A percentile compares a stretch with the other conserved stretches of the same genome.
Conservation (phyloP, 305 asterid genomes). For the Solanum hybrid region DNA sequence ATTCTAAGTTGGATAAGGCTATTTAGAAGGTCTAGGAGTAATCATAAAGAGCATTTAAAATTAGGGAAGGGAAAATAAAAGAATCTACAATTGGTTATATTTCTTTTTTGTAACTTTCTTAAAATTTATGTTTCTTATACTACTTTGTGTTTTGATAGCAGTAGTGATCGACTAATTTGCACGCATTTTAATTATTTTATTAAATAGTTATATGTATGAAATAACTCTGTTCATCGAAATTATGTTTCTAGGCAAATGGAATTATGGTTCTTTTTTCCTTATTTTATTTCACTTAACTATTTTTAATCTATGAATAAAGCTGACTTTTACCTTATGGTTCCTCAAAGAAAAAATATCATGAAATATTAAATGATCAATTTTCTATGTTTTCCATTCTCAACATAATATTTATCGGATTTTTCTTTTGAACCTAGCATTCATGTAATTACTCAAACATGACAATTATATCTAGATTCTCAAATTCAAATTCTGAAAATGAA, state of each 20-base stretch:
- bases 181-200: neutral
- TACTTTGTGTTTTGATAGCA: neutral
- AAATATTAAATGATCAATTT: neutral
- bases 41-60: neutral
- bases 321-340: neutral
- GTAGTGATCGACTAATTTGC: neutral
- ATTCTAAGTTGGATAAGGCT: neutral
- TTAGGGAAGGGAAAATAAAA: neutral
- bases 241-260: neutral
- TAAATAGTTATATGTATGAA: neutral
- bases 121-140: neutral
- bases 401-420: neutral
- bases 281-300: neutral
- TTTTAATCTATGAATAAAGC: neutral
- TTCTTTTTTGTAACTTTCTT: no score
- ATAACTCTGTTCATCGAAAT: neutral
- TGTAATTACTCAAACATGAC: neutral
- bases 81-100: neutral
- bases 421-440: neutral
- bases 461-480: neutral
- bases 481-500: neutral
- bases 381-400: neutral
- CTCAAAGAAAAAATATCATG: neutral
- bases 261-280: neutral
- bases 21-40: neutral